phyloP scores from a whole-genome alignment of 139 green algal genomes.

The Dunaliella primolecta region DNA sequence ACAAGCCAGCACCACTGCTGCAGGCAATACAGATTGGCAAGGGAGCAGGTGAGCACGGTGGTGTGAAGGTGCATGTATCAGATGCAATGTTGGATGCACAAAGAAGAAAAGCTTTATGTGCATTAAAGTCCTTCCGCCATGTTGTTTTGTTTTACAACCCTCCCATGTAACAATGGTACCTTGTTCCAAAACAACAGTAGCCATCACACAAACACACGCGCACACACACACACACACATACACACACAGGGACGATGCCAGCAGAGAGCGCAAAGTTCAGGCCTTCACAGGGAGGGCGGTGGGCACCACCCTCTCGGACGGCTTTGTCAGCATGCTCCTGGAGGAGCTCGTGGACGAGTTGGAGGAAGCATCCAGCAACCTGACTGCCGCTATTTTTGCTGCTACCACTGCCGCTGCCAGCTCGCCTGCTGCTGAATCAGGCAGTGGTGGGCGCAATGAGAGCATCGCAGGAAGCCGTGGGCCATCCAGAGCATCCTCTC shows the following conservation, averaged over 20 bases:
- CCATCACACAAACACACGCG: not conserved
- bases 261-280: not conserved
- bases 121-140: not conserved
- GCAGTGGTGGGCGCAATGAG: not conserved
- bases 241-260: not conserved
- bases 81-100: not conserved
- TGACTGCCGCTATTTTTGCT: not conserved
- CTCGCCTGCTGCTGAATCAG: not conserved
- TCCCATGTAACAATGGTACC: not conserved
- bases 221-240: not conserved
- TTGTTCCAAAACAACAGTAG: not conserved
- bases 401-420: not conserved
- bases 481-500: not conserved
- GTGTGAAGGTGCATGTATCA: not conserved
- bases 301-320: not conserved
- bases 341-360: not conserved
- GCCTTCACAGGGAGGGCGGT: not conserved
- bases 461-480: not conserved
- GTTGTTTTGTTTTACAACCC: not conserved
- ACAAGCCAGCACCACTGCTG: not conserved
- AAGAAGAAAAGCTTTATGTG: not conserved
- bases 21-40: not conserved
- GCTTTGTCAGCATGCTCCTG: constrained; percentile 7
- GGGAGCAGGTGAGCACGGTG: not conserved
- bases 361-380: constrained; percentile 2